These are phyloP conservation scores for Nicotiana rustica DNA, from an alignment of 305 asterid genomes.

Conservation along the genomic window DNA sequence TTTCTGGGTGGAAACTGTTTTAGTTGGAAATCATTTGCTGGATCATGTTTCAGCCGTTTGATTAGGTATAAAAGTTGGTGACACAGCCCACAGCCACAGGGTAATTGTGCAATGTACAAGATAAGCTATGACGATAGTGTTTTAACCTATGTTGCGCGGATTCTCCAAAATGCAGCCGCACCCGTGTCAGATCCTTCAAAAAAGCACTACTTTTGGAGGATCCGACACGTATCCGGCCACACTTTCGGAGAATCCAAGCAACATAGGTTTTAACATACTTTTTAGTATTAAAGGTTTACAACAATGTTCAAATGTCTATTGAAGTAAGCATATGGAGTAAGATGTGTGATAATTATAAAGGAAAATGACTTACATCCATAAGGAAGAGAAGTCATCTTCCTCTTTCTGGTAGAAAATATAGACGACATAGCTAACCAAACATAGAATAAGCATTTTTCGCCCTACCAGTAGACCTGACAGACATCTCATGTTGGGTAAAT, in stretches of 20 bases:
- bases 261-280: neutral
- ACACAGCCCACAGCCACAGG: neutral
- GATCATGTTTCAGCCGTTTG: neutral
- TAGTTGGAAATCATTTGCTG: neutral
- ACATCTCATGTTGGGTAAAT: conserved; percentile 10
- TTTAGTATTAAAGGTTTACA: neutral
- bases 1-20: neutral
- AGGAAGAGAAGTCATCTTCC: neutral
- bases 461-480: neutral
- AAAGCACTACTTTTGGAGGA: no score
- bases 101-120: neutral
- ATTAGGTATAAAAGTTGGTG: neutral
- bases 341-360: neutral
- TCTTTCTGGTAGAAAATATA: neutral
- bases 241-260: no score
- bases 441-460: neutral
- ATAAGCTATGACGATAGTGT: neutral
- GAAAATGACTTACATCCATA: neutral
- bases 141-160: no score
- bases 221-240: no score
- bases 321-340: neutral
- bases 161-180: no score
- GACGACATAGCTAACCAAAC: neutral
- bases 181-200: no score
- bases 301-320: neutral